phyloP scores from a whole-genome alignment of 2,329 filamentous ascomycete species.

The Coniella lustricola region DNA sequence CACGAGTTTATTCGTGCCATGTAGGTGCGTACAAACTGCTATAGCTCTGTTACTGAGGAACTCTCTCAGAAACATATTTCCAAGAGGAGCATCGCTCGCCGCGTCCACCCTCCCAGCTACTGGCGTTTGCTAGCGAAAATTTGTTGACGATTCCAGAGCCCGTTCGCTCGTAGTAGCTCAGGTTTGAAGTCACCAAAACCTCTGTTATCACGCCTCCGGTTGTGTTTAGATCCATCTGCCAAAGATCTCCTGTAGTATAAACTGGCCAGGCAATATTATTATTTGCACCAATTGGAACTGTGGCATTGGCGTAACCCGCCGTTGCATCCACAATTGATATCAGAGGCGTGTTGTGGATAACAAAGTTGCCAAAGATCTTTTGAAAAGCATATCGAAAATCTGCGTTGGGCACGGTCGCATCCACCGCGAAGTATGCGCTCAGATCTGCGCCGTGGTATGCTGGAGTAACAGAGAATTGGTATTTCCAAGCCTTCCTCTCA shows the following conservation, averaged over 20 bases:
- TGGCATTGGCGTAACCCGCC: conserved; percentile 16
- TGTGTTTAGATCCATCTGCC: conserved; percentile 37
- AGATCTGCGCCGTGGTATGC: conserved; percentile 29
- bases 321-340: conserved; percentile 27
- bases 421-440: conserved; percentile 26
- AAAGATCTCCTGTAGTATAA: conserved; percentile 21
- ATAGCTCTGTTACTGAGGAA: not conserved
- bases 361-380: conserved; percentile 37
- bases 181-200: conserved; percentile 19
- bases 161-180: conserved; percentile 21
- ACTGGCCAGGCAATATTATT: not conserved
- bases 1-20: no score
- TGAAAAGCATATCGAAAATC: conserved; percentile 32
- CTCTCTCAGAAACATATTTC: not conserved
- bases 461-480: conserved; percentile 33
- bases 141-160: conserved; percentile 22
- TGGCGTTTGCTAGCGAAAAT: conserved; percentile 14
- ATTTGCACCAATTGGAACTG: not conserved
- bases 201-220: conserved; percentile 28
- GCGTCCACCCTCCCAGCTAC: not conserved
- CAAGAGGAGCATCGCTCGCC: not conserved
- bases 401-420: conserved; percentile 21
- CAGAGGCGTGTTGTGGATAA: conserved; percentile 31
- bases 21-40: no score
- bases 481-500: conserved; percentile 31